Percentiles rank a stretch among this genome's conserved stretches.
Evolutionary conservation across 1,139 yeast species (phyloP).

Genomic region (Petasospora fabianii): DNA sequence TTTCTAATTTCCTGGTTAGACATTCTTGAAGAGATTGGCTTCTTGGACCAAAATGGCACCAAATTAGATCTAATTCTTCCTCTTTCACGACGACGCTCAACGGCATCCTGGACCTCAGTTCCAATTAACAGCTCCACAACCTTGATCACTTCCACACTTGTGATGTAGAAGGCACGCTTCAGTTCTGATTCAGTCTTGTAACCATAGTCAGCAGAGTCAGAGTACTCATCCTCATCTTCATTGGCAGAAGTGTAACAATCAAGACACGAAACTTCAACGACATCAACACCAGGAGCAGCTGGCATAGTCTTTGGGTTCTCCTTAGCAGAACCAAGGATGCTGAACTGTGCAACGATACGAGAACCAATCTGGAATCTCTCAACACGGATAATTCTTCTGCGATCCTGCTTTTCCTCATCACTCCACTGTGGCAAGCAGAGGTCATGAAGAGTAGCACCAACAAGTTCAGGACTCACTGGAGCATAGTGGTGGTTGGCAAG

Average conservation of each 20-base stretch:
- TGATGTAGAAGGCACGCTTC: constrained; percentile 47
- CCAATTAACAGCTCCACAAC: constrained; percentile 59
- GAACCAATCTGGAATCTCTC: constrained; percentile 51
- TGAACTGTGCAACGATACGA: constrained; percentile 44
- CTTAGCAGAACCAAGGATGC: constrained; percentile 49
- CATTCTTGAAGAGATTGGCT: constrained; percentile 52
- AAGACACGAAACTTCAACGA: constrained; percentile 57
- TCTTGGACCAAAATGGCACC: constrained; percentile 66
- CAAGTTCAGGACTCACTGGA: constrained; percentile 45
- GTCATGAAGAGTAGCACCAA: constrained; percentile 43
- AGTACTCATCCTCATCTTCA: constrained; percentile 35
- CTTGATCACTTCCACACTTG: constrained; percentile 63
- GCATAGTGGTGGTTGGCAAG: constrained; percentile 35
- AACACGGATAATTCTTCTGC: constrained; percentile 54
- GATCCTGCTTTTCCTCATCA: constrained; percentile 41
- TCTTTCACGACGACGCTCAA: constrained; percentile 49
- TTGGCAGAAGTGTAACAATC: constrained; percentile 39
- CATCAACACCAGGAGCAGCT: constrained; percentile 37
- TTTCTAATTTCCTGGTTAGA: constrained; percentile 23
- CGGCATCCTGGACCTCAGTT: constrained; percentile 42
- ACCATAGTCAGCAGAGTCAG: constrained; percentile 14
- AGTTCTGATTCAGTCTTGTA: constrained; percentile 14
- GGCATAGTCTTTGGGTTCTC: constrained; percentile 41
- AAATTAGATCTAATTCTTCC: constrained; percentile 62
- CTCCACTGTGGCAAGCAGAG: constrained; percentile 52